Base-by-base conservation (phyloP, 164 flowering plant genomes). In the Brasenia schreberi region DNA sequence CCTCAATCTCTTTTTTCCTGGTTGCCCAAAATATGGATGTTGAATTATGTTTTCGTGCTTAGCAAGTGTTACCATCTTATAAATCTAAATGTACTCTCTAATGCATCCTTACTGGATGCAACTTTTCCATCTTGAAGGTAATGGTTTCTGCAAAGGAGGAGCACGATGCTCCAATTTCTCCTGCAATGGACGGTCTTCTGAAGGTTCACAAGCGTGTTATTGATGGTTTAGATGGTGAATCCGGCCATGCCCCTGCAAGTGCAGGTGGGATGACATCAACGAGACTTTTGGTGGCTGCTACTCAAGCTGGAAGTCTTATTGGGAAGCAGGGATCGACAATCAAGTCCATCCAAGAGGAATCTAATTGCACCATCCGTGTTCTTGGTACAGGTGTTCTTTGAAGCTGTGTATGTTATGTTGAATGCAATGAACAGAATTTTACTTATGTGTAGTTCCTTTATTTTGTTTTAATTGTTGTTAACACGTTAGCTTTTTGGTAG, bases 61-160 rank as follows among this genome's bases (percentile, higher is more conserved):
- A 33, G 39, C 4, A 33, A 33, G 39, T 33, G 39, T 33, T 33
- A 33, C 39, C 39, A 33, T 33, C 39, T 33, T 33, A 33, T 33
- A 33, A 33, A 33, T 49, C 56, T 14, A 5, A 49, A 49, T 49
- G 56, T 49, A 49, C 56, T 49, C 56, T 49, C 16, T 1, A 49
- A 49, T 49, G 10, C 56, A 49, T 49, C 16, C 56, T 49, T 49
- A 1, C 56, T 49, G 56, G 12, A 49, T 49, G 56, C 7, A 5
- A 14, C 16, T 49, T 49, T 9, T 60, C 60, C 63, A 61, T 69
- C 63, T 33, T 60, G 65, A 61, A 94, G 99, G 99, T 94, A 7
- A 83, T 94, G 96, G 79, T 94, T 64, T 94, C 96, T 70, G 97
- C 88, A 6, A 94, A 87, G 80, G 99, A 94, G 74, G 97, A 91